A percentile compares a stretch with the other conserved stretches of the same genome.
These are phyloP conservation scores for Excoecaria cochinchinensis DNA, from an alignment of 345 rosid species.

Conservation along the genomic window DNA sequence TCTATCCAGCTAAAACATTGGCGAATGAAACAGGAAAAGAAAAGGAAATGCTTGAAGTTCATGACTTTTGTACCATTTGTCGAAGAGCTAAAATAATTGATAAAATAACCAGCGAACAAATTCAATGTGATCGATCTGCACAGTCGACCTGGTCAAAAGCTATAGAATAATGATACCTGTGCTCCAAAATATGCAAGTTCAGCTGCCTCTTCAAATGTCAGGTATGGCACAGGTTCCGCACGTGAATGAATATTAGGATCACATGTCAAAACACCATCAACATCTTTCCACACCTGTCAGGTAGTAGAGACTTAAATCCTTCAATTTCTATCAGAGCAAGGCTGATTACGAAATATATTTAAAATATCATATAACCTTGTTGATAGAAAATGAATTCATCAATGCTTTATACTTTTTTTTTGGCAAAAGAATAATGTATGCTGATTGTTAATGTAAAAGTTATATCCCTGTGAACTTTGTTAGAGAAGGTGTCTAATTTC, in stretches of 20 bases:
- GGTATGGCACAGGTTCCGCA: constrained; percentile 80
- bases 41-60: background rate
- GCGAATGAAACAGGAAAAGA: background rate
- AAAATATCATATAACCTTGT: constrained; percentile 5
- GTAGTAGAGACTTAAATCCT: constrained; percentile 6
- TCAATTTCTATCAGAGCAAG: constrained; percentile 9
- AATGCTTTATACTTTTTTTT: background rate
- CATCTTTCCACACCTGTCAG: constrained; percentile 98
- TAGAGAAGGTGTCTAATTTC: background rate
- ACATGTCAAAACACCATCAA: constrained; percentile 97
- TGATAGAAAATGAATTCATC: background rate
- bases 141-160: background rate
- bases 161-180: constrained; percentile 50
- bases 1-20: background rate
- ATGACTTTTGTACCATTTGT: background rate
- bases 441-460: background rate
- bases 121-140: background rate
- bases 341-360: background rate
- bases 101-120: background rate
- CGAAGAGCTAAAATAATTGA: background rate
- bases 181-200: constrained; percentile 99
- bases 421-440: background rate
- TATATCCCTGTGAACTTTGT: background rate
- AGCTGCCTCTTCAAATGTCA: constrained; percentile 98
- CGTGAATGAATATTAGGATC: constrained; percentile 79